phyloP scores from a whole-genome alignment of 2,329 filamentous ascomycete genomes.

The Verticillium longisporum region DNA sequence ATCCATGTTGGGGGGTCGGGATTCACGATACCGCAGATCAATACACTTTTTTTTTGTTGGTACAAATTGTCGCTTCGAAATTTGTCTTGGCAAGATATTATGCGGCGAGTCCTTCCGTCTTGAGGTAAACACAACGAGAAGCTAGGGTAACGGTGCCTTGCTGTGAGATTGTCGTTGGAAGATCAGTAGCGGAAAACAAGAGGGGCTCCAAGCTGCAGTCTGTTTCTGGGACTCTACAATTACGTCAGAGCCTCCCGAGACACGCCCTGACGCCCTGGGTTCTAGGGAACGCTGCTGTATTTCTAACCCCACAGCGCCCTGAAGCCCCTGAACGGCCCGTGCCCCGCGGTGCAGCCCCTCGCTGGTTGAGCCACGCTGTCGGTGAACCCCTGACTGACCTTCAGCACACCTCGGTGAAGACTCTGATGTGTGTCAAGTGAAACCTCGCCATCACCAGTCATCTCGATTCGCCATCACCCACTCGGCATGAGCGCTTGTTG shows the following conservation, averaged over 20 bases:
- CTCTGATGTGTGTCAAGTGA: not conserved
- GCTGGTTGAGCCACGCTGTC: not conserved
- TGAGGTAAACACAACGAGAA: too few relatives aligned
- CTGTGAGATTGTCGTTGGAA: too few relatives aligned
- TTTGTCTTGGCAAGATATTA: not conserved
- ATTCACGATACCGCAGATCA: not conserved
- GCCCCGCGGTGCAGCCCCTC: not conserved
- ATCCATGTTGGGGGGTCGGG: constrained; percentile 2
- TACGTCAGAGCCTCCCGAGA: too few relatives aligned
- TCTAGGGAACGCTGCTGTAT: too few relatives aligned
- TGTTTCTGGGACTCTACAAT: too few relatives aligned
- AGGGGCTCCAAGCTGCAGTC: too few relatives aligned
- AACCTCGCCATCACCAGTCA: not conserved
- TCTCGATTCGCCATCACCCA: not conserved
- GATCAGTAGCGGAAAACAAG: too few relatives aligned
- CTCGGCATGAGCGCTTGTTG: not conserved
- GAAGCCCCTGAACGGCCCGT: not conserved
- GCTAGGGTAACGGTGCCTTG: too few relatives aligned
- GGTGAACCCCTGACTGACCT: not conserved
- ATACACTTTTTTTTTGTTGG: not conserved
- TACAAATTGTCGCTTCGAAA: too few relatives aligned
- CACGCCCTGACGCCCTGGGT: too few relatives aligned
- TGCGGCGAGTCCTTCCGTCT: too few relatives aligned
- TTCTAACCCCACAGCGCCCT: not conserved
- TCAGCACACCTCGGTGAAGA: not conserved